Conservation (phyloP, 768 basidiomycete genomes). For the Punctularia strigosozonata region DNA sequence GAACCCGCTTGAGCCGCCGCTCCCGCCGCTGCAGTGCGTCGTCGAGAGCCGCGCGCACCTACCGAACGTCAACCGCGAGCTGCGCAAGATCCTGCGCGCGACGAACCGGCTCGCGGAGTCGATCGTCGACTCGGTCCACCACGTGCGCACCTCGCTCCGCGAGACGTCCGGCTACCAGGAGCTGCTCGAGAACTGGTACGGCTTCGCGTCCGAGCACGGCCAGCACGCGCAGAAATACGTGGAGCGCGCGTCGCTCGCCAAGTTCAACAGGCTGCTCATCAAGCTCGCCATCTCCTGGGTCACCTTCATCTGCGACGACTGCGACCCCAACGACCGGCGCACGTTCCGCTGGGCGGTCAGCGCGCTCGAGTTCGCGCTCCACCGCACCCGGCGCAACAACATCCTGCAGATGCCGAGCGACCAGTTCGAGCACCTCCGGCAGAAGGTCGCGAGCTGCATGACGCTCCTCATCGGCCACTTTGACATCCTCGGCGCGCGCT, state of each 20-base stretch:
- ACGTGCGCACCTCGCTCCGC: slow-evolving; percentile 61
- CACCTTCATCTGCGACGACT: slow-evolving; percentile 96
- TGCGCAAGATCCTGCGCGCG: slow-evolving; percentile 83
- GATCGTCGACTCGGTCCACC: slow-evolving; percentile 84
- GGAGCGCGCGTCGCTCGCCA: slow-evolving; percentile 56
- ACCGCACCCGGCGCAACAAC: slow-evolving; percentile 77
- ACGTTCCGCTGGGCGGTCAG: slow-evolving; percentile 98
- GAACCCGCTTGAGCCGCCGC: slow-evolving; percentile 30
- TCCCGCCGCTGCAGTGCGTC: slow-evolving; percentile 35
- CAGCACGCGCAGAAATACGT: slow-evolving; percentile 83
- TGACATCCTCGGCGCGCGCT: slow-evolving; percentile 92
- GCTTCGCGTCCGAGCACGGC: slow-evolving; percentile 94
- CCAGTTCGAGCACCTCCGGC: slow-evolving; percentile 83
- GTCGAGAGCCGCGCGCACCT: slow-evolving; percentile 85
- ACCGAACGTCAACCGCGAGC: slow-evolving; percentile 77
- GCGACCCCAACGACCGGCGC: slow-evolving; percentile 88
- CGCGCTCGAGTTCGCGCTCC: slow-evolving; percentile 85
- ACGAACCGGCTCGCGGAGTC: slow-evolving; percentile 86
- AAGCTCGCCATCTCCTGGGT: slow-evolving; percentile 95
- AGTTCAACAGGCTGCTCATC: slow-evolving; percentile 78
- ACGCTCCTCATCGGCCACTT: slow-evolving; percentile 95
- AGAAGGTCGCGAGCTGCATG: slow-evolving; percentile 93
- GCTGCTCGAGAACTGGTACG: slow-evolving; percentile 85
- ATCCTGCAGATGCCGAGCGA: slow-evolving; percentile 81
- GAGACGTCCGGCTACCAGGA: slow-evolving; percentile 64